These are phyloP conservation scores for Picochlorum sp. DNA, from an alignment of 139 green algal species.

Conservation along the genomic window DNA sequence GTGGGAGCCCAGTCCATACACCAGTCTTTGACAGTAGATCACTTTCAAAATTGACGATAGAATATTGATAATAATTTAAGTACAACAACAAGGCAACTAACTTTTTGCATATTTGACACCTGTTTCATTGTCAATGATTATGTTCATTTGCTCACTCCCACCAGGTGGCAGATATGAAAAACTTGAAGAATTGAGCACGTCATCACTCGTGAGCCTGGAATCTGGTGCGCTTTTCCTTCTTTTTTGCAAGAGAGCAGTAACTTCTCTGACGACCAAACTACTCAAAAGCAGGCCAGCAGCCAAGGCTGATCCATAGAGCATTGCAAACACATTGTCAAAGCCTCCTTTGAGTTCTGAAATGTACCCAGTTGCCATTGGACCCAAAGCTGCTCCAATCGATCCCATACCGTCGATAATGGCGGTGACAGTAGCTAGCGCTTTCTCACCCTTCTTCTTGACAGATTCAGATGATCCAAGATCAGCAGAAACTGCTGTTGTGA, in stretches of 20 bases:
- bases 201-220: not conserved
- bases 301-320: conserved; percentile 69
- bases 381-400: conserved; percentile 81
- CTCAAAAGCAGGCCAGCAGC: conserved; percentile 39
- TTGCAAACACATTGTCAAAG: conserved; percentile 84
- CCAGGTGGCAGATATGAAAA: conserved; percentile 9
- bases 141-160: not conserved
- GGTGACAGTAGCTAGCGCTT: conserved; percentile 89
- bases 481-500: conserved; percentile 91
- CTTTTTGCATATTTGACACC: not conserved
- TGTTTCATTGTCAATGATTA: conserved; percentile 15
- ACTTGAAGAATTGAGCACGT: conserved; percentile 2
- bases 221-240: not conserved
- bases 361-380: conserved; percentile 82
- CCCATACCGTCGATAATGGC: conserved; percentile 98
- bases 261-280: conserved; percentile 13
- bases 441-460: conserved; percentile 55
- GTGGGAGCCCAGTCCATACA: conserved; percentile 34
- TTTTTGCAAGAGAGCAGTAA: not conserved
- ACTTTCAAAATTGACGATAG: conserved; percentile 21
- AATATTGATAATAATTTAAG: not conserved
- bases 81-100: conserved; percentile 15
- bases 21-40: not conserved
- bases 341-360: conserved; percentile 55
- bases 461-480: conserved; percentile 81